Percentiles rank a stretch among this genome's conserved stretches.
Evolutionary conservation across 495 filamentous ascomycete species (phyloP).

Genomic region (Penicillium diatomitis): DNA sequence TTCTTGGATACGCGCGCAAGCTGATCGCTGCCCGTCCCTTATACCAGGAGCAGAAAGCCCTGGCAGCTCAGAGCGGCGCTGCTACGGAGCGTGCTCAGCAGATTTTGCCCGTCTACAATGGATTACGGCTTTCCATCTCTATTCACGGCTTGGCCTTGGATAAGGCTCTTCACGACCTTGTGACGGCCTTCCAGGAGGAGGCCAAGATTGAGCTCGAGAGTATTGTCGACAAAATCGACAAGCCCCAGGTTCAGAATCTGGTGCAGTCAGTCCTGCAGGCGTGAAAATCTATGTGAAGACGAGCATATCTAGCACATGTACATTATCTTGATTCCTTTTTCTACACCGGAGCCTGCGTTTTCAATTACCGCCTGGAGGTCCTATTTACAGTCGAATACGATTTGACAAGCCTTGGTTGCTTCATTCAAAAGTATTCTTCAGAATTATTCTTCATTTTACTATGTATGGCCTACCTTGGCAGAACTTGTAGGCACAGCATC

Average conservation of each 20-base stretch:
- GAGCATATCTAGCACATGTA: constrained; percentile 10
- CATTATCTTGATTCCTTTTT: constrained; percentile 13
- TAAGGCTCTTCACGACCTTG: constrained; percentile 1
- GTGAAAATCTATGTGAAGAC: background rate
- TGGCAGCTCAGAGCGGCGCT: constrained; percentile 5
- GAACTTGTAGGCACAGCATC: no score
- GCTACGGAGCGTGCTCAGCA: constrained; percentile 18
- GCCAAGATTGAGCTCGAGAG: constrained; percentile 15
- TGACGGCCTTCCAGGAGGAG: constrained; percentile 1
- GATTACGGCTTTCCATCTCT: constrained; percentile 15
- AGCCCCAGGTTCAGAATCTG: background rate
- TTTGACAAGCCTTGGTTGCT: no score
- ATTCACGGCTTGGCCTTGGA: constrained; percentile 6
- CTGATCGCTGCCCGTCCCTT: constrained; percentile 21
- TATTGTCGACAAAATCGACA: background rate
- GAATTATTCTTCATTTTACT: background rate
- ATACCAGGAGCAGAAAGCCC: constrained; percentile 9
- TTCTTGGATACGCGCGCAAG: constrained; percentile 28
- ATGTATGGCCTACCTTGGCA: background rate
- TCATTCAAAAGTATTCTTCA: no score
- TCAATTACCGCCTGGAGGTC: constrained; percentile 13
- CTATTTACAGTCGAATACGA: background rate
- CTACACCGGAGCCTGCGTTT: constrained; percentile 16
- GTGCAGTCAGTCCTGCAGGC: background rate
- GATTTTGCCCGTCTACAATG: constrained; percentile 24